Evolutionary conservation across 345 rosid species (phyloP).

Genomic region (Euphorbia pulcherrima): DNA sequence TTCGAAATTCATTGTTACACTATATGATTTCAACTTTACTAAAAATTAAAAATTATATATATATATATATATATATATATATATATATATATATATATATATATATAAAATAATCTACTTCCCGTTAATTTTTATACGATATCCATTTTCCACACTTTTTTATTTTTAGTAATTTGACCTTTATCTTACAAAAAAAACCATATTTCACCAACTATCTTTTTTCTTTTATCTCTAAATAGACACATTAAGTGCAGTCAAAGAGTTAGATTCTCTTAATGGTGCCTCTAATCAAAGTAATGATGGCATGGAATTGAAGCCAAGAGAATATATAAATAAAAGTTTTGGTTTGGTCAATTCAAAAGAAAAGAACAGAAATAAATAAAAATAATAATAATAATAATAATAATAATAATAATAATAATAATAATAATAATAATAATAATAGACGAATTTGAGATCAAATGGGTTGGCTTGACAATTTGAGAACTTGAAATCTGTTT

Average conservation of each 20-base stretch:
- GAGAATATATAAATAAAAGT: not conserved
- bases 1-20: too few species aligned
- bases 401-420: slow-evolving; percentile 23
- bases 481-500: slow-evolving; percentile 11
- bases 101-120: too few species aligned
- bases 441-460: slow-evolving; percentile 24
- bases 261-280: slow-evolving; percentile 30
- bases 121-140: too few species aligned
- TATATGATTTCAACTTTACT: too few species aligned
- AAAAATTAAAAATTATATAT: too few species aligned
- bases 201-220: too few species aligned
- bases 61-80: too few species aligned
- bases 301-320: slow-evolving; percentile 22
- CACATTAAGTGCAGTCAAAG: slow-evolving; percentile 6
- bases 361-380: not conserved
- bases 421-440: slow-evolving; percentile 18
- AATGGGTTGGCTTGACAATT: slow-evolving; percentile 21
- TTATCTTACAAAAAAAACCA: too few species aligned
- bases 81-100: too few species aligned
- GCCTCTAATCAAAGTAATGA: slow-evolving; percentile 24
- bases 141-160: too few species aligned
- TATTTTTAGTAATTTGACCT: too few species aligned
- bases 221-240: too few species aligned
- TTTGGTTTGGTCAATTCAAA: not conserved
- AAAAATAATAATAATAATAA: not conserved